Evolutionary conservation across 2,329 filamentous ascomycete genomes (phyloP).

Genomic region (Paracorniculantispora psalliotae): DNA sequence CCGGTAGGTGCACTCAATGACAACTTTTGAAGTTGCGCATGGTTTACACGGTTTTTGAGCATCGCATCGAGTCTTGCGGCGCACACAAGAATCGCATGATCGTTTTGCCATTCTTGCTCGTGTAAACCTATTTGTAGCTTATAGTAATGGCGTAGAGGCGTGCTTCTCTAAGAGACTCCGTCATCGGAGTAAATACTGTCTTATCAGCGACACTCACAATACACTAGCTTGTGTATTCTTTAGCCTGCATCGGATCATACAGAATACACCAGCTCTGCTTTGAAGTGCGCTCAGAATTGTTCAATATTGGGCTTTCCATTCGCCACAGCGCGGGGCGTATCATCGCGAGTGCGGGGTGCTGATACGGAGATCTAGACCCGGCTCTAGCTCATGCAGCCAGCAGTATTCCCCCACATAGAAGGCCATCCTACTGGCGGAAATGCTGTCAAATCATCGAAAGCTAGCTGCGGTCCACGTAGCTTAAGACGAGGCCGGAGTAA

Average conservation of each 20-base stretch:
- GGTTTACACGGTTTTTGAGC: neutral
- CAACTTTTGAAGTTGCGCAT: conserved; percentile 12
- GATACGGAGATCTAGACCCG: neutral
- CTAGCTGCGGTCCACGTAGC: neutral
- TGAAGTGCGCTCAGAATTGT: neutral
- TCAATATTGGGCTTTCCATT: neutral
- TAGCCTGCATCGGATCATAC: no score
- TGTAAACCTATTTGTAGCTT: neutral
- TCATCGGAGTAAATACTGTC: no score
- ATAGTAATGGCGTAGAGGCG: neutral
- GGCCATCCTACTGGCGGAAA: neutral
- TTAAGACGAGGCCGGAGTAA: neutral
- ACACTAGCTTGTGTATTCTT: no score
- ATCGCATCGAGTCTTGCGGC: neutral
- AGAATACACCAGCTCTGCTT: neutral
- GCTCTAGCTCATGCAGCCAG: neutral
- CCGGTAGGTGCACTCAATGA: conserved; percentile 15
- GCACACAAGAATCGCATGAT: neutral
- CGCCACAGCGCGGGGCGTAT: neutral
- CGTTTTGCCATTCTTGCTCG: neutral
- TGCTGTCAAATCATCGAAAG: neutral
- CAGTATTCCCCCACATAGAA: neutral
- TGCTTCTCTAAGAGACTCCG: no score
- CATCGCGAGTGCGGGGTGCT: neutral
- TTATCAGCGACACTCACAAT: no score